phyloP scores from a whole-genome alignment of 257 asterid genomes.

The Solanum tarijense region DNA sequence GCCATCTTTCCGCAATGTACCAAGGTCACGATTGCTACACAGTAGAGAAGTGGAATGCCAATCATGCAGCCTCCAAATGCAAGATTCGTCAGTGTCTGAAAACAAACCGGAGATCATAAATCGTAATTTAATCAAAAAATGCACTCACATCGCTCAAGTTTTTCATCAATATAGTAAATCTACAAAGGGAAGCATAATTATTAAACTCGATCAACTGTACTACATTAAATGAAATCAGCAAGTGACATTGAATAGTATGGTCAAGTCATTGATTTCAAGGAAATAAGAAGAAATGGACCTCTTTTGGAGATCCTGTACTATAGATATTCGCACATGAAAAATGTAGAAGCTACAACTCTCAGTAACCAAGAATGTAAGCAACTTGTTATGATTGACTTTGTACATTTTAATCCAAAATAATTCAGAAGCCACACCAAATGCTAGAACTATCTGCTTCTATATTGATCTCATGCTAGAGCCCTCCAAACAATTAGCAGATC shows the following conservation, averaged over 20 bases:
- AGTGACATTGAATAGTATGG: background rate
- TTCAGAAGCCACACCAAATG: background rate
- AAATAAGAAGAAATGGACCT: background rate
- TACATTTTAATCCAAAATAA: background rate
- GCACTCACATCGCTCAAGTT: background rate
- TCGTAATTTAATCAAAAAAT: background rate
- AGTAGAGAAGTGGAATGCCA: conserved; percentile 72
- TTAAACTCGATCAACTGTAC: background rate
- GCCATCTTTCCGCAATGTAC: conserved; percentile 60
- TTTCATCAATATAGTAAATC: background rate
- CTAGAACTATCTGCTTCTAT: background rate
- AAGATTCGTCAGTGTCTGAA: conserved; percentile 73
- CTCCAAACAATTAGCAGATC: background rate
- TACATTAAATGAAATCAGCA: background rate
- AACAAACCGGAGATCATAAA: conserved; percentile 1
- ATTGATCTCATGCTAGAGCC: background rate
- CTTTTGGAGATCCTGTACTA: background rate
- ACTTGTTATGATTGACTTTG: background rate
- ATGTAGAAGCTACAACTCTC: background rate
- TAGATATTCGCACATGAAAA: background rate
- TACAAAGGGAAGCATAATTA: background rate
- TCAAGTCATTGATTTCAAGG: background rate
- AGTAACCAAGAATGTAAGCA: background rate
- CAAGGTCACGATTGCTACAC: conserved; percentile 40
- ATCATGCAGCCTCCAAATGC: conserved; percentile 73